Evolutionary conservation across 345 rosid species (phyloP), one percentile per base, ranked within the genome.

Genomic region (Viola odorata): DNA sequence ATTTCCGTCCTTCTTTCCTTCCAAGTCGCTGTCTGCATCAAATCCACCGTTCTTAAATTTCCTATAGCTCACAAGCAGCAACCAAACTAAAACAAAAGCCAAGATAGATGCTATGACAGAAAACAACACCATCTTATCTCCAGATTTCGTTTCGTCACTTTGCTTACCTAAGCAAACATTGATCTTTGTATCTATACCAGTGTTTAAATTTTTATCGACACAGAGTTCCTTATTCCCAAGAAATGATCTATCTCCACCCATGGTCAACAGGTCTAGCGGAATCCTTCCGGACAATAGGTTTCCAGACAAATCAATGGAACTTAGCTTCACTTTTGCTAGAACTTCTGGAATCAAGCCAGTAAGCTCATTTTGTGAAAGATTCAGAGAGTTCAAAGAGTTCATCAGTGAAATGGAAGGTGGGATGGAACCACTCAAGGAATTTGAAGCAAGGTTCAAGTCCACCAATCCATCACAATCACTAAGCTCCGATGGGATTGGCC

Each of bases 361-460:
- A 41, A 92, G 82, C 50, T 41, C 61, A 71, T 92, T 92, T 39
- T 77, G 63, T 3, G 98, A 92, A 69, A 92, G 81, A 73, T 92
- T 89, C 64, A 92, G 61, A 10, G 91, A 75, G 80, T 87, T 92
- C 66, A 92, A 78, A 50, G 82, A 80, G 76, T 58, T 69, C 61
- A 87, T 69, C 17, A 38, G 68, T 15, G 84, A 67, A 63, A 89
- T 39, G 37, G 78, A 44, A 5, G 5, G 16, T 0, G 94, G 96
- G 41, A 92, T 87, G 11, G 53, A 67, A 56, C 94, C 96, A 51
- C 57, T 77, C 17, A 87, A 72, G 4, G 78, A 75, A 78, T 92
- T 92, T 12, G 37, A 50, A 23, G 96, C 87, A n/a, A 87, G 96
- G 74, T 78, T 84, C 69, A 92, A 64, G 69, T 92, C 96, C 57